Evolutionary conservation across 768 basidiomycete genomes (phyloP), one percentile per base, ranked within the genome.

Genomic region (Boletus coccyginus): DNA sequence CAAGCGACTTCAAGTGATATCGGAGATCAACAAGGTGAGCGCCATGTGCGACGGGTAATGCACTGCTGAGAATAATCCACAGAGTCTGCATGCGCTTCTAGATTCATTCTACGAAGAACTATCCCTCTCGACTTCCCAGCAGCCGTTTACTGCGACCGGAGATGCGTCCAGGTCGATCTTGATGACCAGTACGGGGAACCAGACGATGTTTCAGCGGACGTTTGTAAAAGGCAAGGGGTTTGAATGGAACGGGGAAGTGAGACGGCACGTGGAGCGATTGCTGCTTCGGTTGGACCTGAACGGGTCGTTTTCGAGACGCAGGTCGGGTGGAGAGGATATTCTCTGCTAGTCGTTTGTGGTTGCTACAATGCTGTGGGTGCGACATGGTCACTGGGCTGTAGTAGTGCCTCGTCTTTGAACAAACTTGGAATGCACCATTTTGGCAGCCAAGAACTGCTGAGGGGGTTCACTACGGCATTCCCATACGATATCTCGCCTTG

Each of bases 221-320:
- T 80, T 79, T 57, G 80, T 80, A 55, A 72, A 81, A 32, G 78
- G 79, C 11, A 79, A 75, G 68, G 78, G 76, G 7, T 63, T 76
- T 47, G 87, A 86, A 56, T 80, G 78, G 52, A 84, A 84, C 38
- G 86, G 82, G 44, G 81, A 88, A 52, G 87, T 88, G 52, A 79
- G 88, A 41, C 78, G 92, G 60, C 91, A 91, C 67, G 81, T 94
- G 12, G 94, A 96, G 68, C 81, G 92, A 24, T 68, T 96, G 53
- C 69, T 95, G 41, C 76, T 96, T 33, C 81, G 91, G 39, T 73
- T 96, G 13, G 94, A 96, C 72, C 90, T 94, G 68, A 94, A 92
- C 62, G 90, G 87, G 13, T 82, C 78, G 45, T 83, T 90, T 60
- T 89, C 89, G 16, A 81, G 76, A 33, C 76, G 78, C 13, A 70